Conservation (phyloP, 73 alveolate species). For the Stentor coeruleus region DNA sequence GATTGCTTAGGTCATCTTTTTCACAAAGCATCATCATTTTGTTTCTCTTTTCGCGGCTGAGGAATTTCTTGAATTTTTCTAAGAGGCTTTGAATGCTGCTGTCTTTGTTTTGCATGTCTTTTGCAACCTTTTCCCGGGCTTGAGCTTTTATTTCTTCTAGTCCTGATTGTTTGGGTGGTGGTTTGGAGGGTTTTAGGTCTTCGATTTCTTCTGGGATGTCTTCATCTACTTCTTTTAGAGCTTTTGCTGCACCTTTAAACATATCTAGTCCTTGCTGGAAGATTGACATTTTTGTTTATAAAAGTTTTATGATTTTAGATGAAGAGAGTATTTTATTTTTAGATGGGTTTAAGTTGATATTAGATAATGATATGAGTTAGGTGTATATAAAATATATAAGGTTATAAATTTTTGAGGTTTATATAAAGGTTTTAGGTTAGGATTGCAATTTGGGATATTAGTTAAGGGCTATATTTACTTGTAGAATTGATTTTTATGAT, state of each 20-base stretch:
- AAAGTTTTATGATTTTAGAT: no score
- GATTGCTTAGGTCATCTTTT: neutral
- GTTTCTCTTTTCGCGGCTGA: neutral
- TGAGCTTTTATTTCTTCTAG: constrained; percentile 9
- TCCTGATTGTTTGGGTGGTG: neutral
- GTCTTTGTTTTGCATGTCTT: neutral
- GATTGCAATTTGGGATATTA: no score
- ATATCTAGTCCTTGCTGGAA: constrained; percentile 9
- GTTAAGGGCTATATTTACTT: no score
- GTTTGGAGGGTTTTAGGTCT: neutral
- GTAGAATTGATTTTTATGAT: no score
- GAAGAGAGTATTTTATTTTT: no score
- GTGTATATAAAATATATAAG: no score
- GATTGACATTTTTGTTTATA: constrained; percentile 8
- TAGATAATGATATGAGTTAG: no score
- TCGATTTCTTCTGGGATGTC: neutral
- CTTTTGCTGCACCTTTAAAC: neutral
- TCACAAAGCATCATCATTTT: constrained; percentile 7
- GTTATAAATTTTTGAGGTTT: no score
- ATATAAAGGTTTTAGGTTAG: no score
- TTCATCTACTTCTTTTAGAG: constrained; percentile 3
- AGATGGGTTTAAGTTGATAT: no score
- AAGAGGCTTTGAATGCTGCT: neutral
- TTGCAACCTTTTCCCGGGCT: constrained; percentile 24
- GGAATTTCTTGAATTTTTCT: neutral